Evolutionary conservation across 495 filamentous ascomycete species (phyloP), one percentile per base, ranked within the genome.

Genomic region (Podospora fimiseda): DNA sequence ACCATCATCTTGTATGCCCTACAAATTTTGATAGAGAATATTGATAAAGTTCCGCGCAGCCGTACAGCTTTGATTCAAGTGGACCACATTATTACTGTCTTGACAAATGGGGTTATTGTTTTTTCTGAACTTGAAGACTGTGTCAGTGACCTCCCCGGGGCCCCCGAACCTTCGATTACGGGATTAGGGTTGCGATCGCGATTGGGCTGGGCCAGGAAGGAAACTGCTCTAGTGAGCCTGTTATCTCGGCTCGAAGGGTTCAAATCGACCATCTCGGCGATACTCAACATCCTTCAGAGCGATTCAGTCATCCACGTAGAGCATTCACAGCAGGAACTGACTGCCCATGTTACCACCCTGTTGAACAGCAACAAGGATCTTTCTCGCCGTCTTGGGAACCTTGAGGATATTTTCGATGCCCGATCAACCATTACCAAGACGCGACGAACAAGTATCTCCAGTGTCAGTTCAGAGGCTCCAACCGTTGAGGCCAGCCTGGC

Each of bases 41-140:
- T 61, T 14, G 48, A 27, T 58, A 23, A n/a, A 42, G 11, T 4
- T 15, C 36, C 44, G 51, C 37, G 30, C 22, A 14, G 41, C 58
- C 39, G 23, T 20, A 3, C n/a, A n/a, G n/a, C n/a, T n/a, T 49
- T 65, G 1, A 37, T 60, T 11, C 42, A 53, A 39, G 42, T 65
- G 42, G 60, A 63, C 27, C 57, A 63, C 5, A 22, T 65, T 14
- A 30, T 63, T 3, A 57, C 52, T 5, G 51, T 63, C 14, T 38
- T 65, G 18, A 59, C 57, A n/a, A 20, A 57, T 24, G 62, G 62
- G 9, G 60, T 65, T 18, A 22, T 63, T 3, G n/a, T 63, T 3
- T 65, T 63, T 48, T 62, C 60, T 20, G 60, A 60, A 39, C 55
- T 63, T 1, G 60, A 65, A 42, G 52, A 30, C 2, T 36, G 36